Evolutionary conservation across 2,329 filamentous ascomycete species (phyloP).

Genomic region (Monosporascus sp.): DNA sequence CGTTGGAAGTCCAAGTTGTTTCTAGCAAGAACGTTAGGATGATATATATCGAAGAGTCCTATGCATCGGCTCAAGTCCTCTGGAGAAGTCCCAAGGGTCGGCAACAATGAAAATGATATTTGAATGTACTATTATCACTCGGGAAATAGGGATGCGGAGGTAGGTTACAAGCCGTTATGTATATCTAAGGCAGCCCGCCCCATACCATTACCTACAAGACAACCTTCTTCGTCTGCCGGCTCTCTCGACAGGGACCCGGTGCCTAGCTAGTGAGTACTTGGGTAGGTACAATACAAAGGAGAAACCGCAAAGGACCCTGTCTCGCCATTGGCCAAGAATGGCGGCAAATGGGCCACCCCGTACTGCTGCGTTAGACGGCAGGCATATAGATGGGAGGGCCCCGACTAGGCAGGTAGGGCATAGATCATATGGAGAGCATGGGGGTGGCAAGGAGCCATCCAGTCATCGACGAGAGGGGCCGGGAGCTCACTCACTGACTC

Average conservation of each 20-base stretch:
- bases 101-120: not conserved
- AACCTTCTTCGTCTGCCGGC: conserved; percentile 3
- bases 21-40: not conserved
- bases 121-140: not conserved
- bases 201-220: conserved; percentile 1
- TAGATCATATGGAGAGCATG: not conserved
- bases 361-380: not conserved
- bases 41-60: not conserved
- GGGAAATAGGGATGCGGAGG: not conserved
- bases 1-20: not conserved
- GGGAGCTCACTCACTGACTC: not conserved
- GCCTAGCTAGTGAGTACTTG: not conserved
- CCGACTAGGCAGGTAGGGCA: not conserved
- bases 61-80: not conserved
- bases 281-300: not conserved
- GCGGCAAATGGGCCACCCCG: not conserved
- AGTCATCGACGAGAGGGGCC: not conserved
- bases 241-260: not conserved
- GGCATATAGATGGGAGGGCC: not conserved
- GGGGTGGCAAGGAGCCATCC: not conserved
- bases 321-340: not conserved
- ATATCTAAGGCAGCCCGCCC: conserved; percentile 3
- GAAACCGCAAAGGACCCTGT: not conserved
- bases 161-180: not conserved
- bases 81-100: not conserved